Evolutionary conservation across 2,329 filamentous ascomycete genomes (phyloP).

Genomic region (Chaetomiaceae sp.): DNA sequence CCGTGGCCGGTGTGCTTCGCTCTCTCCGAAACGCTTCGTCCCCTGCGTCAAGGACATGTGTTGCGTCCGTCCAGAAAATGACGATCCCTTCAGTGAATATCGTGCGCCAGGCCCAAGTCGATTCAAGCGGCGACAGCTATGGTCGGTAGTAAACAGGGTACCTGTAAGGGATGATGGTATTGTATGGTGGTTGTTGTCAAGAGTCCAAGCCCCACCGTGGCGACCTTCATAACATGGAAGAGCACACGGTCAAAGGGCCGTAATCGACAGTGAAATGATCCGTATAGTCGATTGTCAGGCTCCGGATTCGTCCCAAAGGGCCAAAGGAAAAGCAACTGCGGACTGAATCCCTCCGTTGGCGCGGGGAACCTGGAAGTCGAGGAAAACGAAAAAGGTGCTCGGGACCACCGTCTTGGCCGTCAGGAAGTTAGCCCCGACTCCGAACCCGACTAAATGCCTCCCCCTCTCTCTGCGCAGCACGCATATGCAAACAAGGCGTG

Average conservation of each 20-base stretch:
- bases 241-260: background rate
- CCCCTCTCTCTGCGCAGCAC: background rate
- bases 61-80: background rate
- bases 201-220: background rate
- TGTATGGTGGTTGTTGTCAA: background rate
- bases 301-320: background rate
- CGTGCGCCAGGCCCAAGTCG: background rate
- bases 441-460: slow-evolving; percentile 2
- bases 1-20: background rate
- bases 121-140: background rate
- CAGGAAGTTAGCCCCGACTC: background rate
- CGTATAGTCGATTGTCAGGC: background rate
- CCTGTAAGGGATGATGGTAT: too few relatives aligned
- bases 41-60: slow-evolving; percentile 1
- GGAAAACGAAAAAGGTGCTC: background rate
- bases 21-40: background rate
- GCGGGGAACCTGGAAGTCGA: background rate
- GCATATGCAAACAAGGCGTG: background rate
- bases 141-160: too few relatives aligned
- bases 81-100: background rate
- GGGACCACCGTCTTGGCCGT: background rate
- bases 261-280: background rate
- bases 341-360: background rate
- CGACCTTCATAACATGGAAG: background rate
- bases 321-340: background rate